Conservation (phyloP, 257 asterid genomes). For the Solanum paucissectum region DNA sequence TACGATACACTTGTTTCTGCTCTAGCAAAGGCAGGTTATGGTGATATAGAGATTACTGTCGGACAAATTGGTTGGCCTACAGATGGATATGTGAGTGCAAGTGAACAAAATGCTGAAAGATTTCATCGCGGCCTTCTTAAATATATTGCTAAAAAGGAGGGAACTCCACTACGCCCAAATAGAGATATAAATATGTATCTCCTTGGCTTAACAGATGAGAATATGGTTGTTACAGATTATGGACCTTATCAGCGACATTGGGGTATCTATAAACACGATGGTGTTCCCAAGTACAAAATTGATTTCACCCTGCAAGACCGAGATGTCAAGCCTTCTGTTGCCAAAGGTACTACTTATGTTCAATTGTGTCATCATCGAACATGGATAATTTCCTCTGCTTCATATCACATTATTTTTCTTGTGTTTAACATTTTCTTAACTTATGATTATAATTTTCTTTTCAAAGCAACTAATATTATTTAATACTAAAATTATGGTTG, state of each 20-base stretch:
- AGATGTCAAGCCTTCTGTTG: slow-evolving; percentile 13
- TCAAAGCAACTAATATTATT: not conserved
- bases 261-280: slow-evolving; percentile 38
- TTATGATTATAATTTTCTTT: not conserved
- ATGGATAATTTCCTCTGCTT: not conserved
- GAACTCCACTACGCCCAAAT: slow-evolving; percentile 38
- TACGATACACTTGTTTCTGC: slow-evolving; percentile 28
- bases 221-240: not conserved
- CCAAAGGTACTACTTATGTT: slow-evolving; percentile 5
- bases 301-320: slow-evolving; percentile 36
- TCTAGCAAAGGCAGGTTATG: not conserved
- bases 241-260: slow-evolving; percentile 21
- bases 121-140: slow-evolving; percentile 19
- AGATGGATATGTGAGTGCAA: slow-evolving; percentile 23
- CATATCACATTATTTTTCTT: not conserved
- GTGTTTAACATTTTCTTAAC: not conserved
- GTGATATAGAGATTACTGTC: not conserved
- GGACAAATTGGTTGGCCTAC: slow-evolving; percentile 45
- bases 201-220: slow-evolving; percentile 22
- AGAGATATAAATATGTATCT: slow-evolving; percentile 11
- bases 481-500: not conserved
- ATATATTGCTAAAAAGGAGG: slow-evolving; percentile 5
- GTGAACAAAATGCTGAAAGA: slow-evolving; percentile 11
- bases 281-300: slow-evolving; percentile 37
- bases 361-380: not conserved